Evolutionary conservation across 208 protist species (phyloP), one percentile per base, ranked within the genome.

Genomic region (Zelonia costaricensis): DNA sequence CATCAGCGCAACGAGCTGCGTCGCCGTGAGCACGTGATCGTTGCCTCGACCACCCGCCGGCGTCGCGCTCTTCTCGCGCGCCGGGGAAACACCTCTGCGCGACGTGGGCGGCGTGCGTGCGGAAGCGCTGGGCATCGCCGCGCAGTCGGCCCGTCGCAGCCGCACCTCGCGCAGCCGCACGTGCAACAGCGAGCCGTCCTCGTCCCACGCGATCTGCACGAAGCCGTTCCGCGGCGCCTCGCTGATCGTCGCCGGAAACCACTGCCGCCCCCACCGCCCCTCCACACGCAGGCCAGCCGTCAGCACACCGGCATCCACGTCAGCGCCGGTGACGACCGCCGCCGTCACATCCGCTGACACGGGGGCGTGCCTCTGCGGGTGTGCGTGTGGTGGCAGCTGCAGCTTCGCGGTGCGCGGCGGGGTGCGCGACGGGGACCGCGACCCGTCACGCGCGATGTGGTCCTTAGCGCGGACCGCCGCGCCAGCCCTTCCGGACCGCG

Each of bases 141-240:
- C 12, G 27, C 44, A 15, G 20, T 5, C n/a, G 13, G 28, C 57
- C 43, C 36, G 60, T 47, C 27, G 49, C 4, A 71, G 69, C 5
- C 84, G 81, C 43, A 91, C 84, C 30, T 91, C 80, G 12, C 69
- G 65, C 4, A 72, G 30, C 5, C 71, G 57, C 10, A 91, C 42
- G 64, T 91, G 84, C 28, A 91, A 30, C 12, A 78, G 40, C 8
- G 82, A 82, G 15, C 44, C 74, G 56, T 92, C 82, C 30, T 82
- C 77, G 15, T 71, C 67, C 81, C 82, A 86, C 25, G 72, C 56
- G 55, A 93, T 71, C 57, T 86, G 80, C 61, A 90, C 82, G 52
- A 81, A 90, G 23, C 80, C 80, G 58, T 78, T 71, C 4, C 69
- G 60, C 47, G 80, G 77, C 2, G 69, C 66, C 39, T 77, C 75